Base-by-base conservation (phyloP, 176 grass and related monocot genomes). In the Neostapfia colusana region DNA sequence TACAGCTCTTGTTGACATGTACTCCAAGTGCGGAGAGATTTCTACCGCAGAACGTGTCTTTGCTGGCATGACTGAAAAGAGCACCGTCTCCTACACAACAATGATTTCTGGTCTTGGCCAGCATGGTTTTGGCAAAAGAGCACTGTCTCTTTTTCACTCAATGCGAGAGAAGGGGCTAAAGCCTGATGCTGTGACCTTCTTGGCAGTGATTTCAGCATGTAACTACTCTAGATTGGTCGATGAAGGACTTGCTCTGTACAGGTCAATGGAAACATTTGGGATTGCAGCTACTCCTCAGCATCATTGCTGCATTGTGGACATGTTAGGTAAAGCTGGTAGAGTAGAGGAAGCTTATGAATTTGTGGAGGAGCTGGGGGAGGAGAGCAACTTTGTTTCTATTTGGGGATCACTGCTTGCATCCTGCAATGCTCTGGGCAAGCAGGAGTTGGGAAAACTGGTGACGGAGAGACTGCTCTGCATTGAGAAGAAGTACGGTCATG, bases 91-190 rank as follows among this genome's bases (percentile, higher is more conserved):
- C 21, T 98, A 90, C 62, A 94, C 89, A n/a, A 88, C 85, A 13
- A 94, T 98, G 91, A 72, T 98, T 44, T 93, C 84, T 75, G 91
- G 84, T 44, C 90, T 93, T 79, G 89, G 87, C 34, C 95, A 94
- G 65, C 89, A 90, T 72, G 89, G 95, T 36, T 86, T 86, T 60
- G 85, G 81, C 57, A 31, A 79, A 39, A 93, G 81, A 86, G 86
- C 91, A 61, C 43, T 94, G 68, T 65, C 81, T 55, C 84, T 98
- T 66, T 98, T 98, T 77, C 39, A 78, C 24, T 85, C 61, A 18
- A 98, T 98, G 91, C 67, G 46, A 88, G 79, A 90, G 44, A 66
- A 50, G 44, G 76, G 86, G 4, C 69, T 81, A 45, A 91, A 72
- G 35, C 91, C 91, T 59, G 95, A 98, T 48, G 74, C 79, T 14